Evolutionary conservation across 2,329 filamentous ascomycete genomes (phyloP), one percentile per base, ranked within the genome.

Genomic region (Coniochaeta hoffmannii): DNA sequence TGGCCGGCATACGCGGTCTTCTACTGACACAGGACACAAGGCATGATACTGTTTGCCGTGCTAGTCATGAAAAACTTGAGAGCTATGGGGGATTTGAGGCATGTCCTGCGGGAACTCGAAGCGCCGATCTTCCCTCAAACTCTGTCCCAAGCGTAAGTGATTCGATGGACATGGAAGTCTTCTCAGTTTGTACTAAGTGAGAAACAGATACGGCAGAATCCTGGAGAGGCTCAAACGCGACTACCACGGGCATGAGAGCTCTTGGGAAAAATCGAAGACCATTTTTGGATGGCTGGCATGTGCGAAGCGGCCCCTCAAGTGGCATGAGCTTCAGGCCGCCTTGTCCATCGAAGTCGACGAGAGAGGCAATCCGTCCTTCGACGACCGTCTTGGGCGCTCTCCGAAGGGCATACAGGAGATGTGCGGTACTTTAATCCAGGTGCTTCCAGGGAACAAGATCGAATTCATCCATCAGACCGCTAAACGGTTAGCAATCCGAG

Each of bases 201-300:
- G 5, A 46, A 5, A 17, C 51, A 71, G 68, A 2, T 73, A 73
- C 55, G 34, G 59, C 1, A 58, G 59, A 15, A 64, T 71, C 7
- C 28, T 50, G 4, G 41, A 46, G 4, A 46, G 41, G 24, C 22
- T 46, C 3, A 46, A n/a, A 46, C 2, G 19, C 22, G 22, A 46
- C 22, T 46, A 46, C 12, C 41, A 46, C 24, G 41, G n/a, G 9
- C 5, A 24, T 11, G 15, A 34, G 24, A 58, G 56, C n/a, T 53
- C 63, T 15, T 68, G 65, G 64, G 30, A 56, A 0, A 54, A 61
- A 36, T 64, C 67, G 0, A 63, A 63, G 55, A 62, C 58, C 14
- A 62, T 77, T 15, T 62, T 77, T 2, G 66, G 68, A 2, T 76
- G 71, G 71, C 62, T 76, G 12, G 66, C 67, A 4, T 71, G 70